Conservation (phyloP, 805 yeast species). For the Candida fluviatilis region DNA sequence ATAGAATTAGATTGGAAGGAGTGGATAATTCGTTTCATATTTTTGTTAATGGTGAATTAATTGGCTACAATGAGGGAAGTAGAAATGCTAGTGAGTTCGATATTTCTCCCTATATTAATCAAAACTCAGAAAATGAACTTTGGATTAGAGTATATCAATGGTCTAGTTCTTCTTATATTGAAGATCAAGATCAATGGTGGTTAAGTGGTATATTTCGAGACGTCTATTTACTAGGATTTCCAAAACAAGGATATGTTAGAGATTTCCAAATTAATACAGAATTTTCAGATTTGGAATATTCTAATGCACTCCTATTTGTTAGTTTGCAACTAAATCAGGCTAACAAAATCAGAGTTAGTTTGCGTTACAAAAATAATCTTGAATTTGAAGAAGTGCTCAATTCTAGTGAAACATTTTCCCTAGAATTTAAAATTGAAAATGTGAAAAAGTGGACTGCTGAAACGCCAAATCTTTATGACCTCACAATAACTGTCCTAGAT, state of each 20-base stretch:
- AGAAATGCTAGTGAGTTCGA: constrained; percentile 31
- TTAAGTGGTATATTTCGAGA: constrained; percentile 35
- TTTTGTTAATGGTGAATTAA: constrained; percentile 23
- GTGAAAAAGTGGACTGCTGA: constrained; percentile 30
- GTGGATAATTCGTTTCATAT: constrained; percentile 32
- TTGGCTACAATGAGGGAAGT: constrained; percentile 30
- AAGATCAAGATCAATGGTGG: constrained; percentile 41
- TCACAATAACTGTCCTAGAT: constrained; percentile 11
- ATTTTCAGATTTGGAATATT: constrained; percentile 10
- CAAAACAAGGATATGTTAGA: constrained; percentile 21
- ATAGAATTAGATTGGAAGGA: constrained; percentile 30
- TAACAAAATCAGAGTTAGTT: neutral
- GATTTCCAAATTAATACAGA: constrained; percentile 21
- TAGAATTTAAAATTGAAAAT: neutral
- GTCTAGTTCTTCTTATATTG: constrained; percentile 28
- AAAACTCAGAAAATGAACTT: constrained; percentile 9
- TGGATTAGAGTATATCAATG: constrained; percentile 28
- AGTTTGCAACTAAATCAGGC: constrained; percentile 3
- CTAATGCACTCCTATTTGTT: constrained; percentile 7
- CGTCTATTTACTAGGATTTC: constrained; percentile 22
- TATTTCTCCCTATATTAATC: constrained; percentile 11
- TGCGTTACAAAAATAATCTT: neutral
- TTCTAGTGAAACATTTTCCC: neutral
- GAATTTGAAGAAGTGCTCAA: neutral
- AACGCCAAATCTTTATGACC: constrained; percentile 22